These are phyloP conservation scores for Hyaloscypha finlandica DNA, from an alignment of 495 filamentous ascomycete genomes.

Conservation along the genomic window DNA sequence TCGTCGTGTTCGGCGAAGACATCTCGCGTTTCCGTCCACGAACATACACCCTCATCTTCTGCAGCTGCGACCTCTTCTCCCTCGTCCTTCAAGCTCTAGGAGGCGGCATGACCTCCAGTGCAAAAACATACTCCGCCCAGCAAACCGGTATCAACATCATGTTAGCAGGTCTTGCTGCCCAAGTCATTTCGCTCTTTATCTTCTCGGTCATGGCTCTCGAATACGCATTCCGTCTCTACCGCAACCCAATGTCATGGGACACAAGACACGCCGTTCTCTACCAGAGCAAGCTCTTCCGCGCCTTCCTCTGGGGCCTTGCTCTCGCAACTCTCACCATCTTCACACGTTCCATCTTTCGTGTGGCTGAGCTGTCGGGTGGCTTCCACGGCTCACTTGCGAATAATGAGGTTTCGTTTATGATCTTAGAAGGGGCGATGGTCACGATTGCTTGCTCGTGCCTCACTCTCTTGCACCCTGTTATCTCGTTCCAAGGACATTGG, in stretches of 20 bases:
- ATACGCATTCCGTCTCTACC: slow-evolving; percentile 41
- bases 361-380: slow-evolving; percentile 37
- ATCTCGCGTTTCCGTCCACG: slow-evolving; percentile 51
- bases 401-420: slow-evolving; percentile 53
- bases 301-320: slow-evolving; percentile 5
- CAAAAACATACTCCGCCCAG: slow-evolving; percentile 2
- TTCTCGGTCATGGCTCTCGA: slow-evolving; percentile 47
- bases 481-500: background rate
- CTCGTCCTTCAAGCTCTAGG: slow-evolving; percentile 55
- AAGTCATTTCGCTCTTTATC: slow-evolving; percentile 39
- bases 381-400: slow-evolving; percentile 42
- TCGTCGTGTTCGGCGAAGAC: slow-evolving; percentile 44
- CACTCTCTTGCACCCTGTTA: slow-evolving; percentile 44
- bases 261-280: background rate
- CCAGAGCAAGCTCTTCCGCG: slow-evolving; percentile 1
- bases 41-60: slow-evolving; percentile 51
- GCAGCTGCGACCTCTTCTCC: slow-evolving; percentile 51
- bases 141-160: slow-evolving; percentile 15
- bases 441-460: slow-evolving; percentile 45
- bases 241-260: slow-evolving; percentile 4
- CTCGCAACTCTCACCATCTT: slow-evolving; percentile 35
- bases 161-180: slow-evolving; percentile 13
- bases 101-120: slow-evolving; percentile 41
- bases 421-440: slow-evolving; percentile 59
- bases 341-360: slow-evolving; percentile 35